Conservation (phyloP, 2,329 filamentous ascomycete genomes). For the Aureobasidium sp. region DNA sequence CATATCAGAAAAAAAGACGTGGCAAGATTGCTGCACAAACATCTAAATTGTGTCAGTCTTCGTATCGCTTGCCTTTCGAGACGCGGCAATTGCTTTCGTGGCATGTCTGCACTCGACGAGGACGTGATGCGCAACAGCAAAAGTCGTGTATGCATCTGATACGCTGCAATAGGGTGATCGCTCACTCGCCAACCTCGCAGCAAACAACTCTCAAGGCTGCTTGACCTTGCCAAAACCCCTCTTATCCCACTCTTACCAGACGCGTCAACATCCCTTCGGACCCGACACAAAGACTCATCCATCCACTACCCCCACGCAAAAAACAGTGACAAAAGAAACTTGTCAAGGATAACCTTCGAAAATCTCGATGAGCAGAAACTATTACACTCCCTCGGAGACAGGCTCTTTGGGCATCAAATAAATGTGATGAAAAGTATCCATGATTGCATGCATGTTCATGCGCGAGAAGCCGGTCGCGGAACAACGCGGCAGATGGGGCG, state of each 20-base stretch:
- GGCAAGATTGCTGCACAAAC: background rate
- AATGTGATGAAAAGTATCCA: background rate
- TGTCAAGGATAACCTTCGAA: too few species aligned
- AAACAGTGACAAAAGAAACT: too few species aligned
- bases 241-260: background rate
- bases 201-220: background rate
- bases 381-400: background rate
- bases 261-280: background rate
- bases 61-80: too few species aligned
- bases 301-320: too few species aligned
- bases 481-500: background rate
- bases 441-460: background rate
- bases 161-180: background rate
- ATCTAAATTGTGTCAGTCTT: too few species aligned
- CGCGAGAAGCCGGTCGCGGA: background rate
- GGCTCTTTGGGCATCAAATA: background rate
- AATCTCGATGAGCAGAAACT: too few species aligned
- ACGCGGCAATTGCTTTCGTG: background rate
- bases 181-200: background rate
- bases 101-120: background rate
- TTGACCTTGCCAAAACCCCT: background rate
- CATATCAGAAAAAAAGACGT: background rate
- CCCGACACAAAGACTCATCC: background rate
- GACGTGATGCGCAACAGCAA: background rate
- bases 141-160: background rate